These are phyloP conservation scores for Arachnomyces sp. DNA, from an alignment of 2,329 filamentous ascomycete genomes.

Conservation along the genomic window DNA sequence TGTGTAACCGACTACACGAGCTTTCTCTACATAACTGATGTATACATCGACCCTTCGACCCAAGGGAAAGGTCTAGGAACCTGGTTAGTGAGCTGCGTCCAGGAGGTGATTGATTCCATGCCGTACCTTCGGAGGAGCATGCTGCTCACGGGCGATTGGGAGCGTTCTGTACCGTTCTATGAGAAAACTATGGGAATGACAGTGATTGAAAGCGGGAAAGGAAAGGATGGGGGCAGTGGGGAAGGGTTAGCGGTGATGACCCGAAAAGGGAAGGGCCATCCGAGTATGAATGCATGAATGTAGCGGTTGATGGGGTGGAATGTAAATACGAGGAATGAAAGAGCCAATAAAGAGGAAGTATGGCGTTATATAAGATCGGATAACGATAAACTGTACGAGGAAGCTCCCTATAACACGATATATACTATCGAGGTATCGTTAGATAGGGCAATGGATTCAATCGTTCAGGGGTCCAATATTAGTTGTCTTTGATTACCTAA, in stretches of 20 bases:
- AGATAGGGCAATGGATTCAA: too few species aligned
- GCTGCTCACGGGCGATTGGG: conserved; percentile 27
- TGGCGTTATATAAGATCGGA: too few species aligned
- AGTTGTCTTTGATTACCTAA: too few species aligned
- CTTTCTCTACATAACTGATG: conserved; percentile 62
- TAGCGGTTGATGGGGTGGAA: too few species aligned
- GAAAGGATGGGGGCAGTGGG: conserved; percentile 8
- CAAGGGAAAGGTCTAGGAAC: conserved; percentile 56
- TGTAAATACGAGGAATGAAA: too few species aligned
- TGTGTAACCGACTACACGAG: conserved; percentile 64
- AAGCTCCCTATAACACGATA: too few species aligned
- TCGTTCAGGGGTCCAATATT: too few species aligned
- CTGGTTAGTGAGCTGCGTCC: conserved; percentile 57
- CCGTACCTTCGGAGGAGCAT: conserved; percentile 53
- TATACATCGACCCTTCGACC: conserved; percentile 55
- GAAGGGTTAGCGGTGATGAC: neutral
- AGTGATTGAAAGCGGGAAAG: conserved; percentile 5
- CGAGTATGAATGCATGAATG: too few species aligned
- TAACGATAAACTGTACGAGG: too few species aligned
- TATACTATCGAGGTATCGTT: too few species aligned
- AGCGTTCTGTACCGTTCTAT: conserved; percentile 10
- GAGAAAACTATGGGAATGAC: conserved; percentile 10
- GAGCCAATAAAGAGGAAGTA: too few species aligned
- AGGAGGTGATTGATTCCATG: conserved; percentile 51
- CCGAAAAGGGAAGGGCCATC: neutral